Conservation (phyloP, 352 stramenopile genomes). For the Aphanomyces cochlioides region DNA sequence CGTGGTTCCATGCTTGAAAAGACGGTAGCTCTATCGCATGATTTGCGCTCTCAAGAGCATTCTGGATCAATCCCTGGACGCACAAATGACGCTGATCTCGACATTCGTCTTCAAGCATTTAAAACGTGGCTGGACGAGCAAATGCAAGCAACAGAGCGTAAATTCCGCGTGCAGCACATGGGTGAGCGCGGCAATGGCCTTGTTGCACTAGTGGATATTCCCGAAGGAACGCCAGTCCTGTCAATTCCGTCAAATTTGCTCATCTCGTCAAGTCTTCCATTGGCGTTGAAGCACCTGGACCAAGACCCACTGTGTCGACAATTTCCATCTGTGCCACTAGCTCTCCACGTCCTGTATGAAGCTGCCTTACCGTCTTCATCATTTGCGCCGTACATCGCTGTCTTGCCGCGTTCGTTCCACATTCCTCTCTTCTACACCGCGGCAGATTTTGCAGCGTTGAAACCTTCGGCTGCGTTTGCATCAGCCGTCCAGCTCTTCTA, state of each 20-base stretch:
- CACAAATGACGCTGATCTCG: not conserved
- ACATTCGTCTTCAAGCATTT: not conserved
- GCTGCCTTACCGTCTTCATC: not conserved
- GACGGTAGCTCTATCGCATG: not conserved
- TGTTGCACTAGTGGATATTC: not conserved
- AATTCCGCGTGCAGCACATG: not conserved
- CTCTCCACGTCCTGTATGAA: conserved; percentile 11
- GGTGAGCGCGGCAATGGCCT: conserved; percentile 8
- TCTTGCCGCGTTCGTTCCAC: conserved; percentile 44
- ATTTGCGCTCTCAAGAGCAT: not conserved
- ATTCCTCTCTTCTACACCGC: conserved; percentile 50
- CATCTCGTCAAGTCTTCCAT: not conserved
- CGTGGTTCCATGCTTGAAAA: not conserved
- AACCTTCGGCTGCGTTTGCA: conserved; percentile 40
- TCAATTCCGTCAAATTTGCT: conserved; percentile 1
- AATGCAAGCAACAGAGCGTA: not conserved
- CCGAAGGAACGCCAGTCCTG: not conserved
- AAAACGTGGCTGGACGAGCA: not conserved
- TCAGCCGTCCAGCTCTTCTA: conserved; percentile 47
- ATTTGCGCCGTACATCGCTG: conserved; percentile 45
- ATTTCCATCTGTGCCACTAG: conserved; percentile 4
- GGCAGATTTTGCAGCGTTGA: conserved; percentile 44
- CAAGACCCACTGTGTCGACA: conserved; percentile 14
- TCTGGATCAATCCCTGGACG: not conserved
- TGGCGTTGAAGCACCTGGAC: not conserved